Percentiles rank a stretch among this genome's conserved stretches.
Evolutionary conservation across 2,329 filamentous ascomycete species (phyloP).

Genomic region (Coniochaeta hoffmannii): DNA sequence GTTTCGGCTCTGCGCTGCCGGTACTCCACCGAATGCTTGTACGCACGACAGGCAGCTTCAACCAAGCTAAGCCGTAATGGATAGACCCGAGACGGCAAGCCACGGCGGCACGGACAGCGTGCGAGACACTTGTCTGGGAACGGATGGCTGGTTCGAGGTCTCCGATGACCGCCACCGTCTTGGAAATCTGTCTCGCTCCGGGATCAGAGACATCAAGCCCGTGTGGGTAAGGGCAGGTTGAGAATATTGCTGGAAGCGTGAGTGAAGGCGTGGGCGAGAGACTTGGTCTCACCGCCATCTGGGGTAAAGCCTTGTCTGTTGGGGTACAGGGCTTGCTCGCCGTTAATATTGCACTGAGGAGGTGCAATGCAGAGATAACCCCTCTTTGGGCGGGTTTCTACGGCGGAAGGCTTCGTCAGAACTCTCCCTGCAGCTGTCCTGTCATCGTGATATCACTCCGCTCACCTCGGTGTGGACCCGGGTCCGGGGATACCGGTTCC

Average conservation of each 20-base stretch:
- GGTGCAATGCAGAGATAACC: background rate
- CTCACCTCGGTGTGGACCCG: background rate
- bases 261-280: background rate
- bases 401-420: background rate
- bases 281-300: background rate
- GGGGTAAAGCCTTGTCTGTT: background rate
- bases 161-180: background rate
- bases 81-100: background rate
- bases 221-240: background rate
- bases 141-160: background rate
- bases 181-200: background rate
- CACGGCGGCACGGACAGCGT: background rate
- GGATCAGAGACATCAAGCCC: background rate
- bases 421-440: no score
- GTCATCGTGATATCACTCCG: background rate
- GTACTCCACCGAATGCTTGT: background rate
- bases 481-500: background rate
- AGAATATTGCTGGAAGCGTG: no score
- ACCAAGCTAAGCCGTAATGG: background rate
- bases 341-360: background rate
- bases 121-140: background rate
- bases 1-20: background rate
- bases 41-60: background rate
- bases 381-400: background rate
- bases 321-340: background rate